Conservation (phyloP, 768 basidiomycete genomes). For the Pleurotus djamor region DNA sequence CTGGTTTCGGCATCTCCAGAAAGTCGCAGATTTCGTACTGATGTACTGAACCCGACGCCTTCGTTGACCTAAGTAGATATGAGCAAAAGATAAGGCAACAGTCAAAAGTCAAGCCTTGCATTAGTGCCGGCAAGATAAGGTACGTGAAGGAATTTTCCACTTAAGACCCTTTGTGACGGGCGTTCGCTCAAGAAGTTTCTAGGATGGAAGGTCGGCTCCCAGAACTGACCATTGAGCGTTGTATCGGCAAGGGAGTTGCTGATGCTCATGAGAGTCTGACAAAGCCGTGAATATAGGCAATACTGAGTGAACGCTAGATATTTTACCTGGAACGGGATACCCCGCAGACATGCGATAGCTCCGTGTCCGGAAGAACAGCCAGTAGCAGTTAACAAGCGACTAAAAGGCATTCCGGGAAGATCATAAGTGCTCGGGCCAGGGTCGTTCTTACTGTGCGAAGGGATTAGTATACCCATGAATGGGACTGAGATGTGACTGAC, state of each 20-base stretch:
- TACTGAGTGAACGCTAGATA: neutral
- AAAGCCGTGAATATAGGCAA: neutral
- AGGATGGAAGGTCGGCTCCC: constrained; percentile 51
- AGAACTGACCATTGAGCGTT: constrained; percentile 50
- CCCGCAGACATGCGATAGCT: constrained; percentile 42
- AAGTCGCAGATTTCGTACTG: constrained; percentile 35
- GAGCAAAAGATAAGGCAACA: neutral
- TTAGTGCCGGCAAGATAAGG: constrained; percentile 59
- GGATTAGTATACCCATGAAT: neutral
- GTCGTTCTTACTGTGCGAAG: constrained; percentile 44
- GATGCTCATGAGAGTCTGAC: constrained; percentile 45
- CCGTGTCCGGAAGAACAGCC: constrained; percentile 38
- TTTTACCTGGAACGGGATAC: constrained; percentile 41
- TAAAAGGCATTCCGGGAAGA: constrained; percentile 48
- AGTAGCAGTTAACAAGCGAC: constrained; percentile 39
- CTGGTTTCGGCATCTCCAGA: constrained; percentile 35
- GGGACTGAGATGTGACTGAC: constrained; percentile 26
- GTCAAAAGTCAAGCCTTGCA: constrained; percentile 23
- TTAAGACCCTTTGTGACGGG: constrained; percentile 41
- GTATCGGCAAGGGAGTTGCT: constrained; percentile 42
- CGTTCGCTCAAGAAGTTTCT: constrained; percentile 47
- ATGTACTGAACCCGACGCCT: constrained; percentile 41
- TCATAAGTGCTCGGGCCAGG: constrained; percentile 44
- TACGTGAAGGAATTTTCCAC: constrained; percentile 49
- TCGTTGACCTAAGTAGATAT: constrained; percentile 42